phyloP scores from a whole-genome alignment of 306 rosid genomes.

The Trifolium pratense region DNA sequence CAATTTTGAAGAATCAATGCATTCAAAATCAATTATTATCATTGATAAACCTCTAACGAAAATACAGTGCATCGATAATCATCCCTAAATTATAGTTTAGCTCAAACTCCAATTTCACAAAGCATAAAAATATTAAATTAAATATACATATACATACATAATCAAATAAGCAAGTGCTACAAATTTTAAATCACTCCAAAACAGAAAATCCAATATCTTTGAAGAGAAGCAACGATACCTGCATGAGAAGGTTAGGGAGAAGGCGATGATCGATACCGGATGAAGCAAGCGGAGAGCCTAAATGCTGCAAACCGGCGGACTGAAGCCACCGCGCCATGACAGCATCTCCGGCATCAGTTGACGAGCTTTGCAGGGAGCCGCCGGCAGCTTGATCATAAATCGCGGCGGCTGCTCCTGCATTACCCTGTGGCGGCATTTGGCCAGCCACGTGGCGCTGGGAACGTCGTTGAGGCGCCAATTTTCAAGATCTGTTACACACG shows the following conservation, averaged over 20 bases:
- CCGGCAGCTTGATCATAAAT: conserved; percentile 60
- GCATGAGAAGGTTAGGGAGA: conserved; percentile 90
- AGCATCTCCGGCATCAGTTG: conserved; percentile 89
- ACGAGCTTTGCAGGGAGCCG: conserved; percentile 64
- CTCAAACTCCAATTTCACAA: conserved; percentile 36
- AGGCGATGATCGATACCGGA: conserved; percentile 81
- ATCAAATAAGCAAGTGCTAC: conserved; percentile 18
- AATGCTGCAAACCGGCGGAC: conserved; percentile 99
- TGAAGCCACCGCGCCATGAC: conserved; percentile 99
- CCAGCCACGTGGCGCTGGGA: conserved; percentile 99
- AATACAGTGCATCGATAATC: background rate
- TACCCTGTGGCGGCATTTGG: conserved; percentile 99
- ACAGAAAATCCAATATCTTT: background rate
- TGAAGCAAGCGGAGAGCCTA: conserved; percentile 93
- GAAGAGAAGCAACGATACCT: conserved; percentile 52
- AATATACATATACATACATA: background rate
- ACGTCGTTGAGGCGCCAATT: conserved; percentile 99
- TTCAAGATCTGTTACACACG: conserved; percentile 78
- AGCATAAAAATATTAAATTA: background rate
- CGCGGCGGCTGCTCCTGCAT: conserved; percentile 72
- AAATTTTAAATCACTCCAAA: conserved; percentile 11
- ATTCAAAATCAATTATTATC: no score
- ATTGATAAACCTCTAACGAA: background rate
- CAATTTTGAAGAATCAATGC: no score
- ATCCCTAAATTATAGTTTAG: conserved; percentile 16